Base-by-base conservation (phyloP, 2,329 filamentous ascomycete species). In the Pestalotiopsis sp. region DNA sequence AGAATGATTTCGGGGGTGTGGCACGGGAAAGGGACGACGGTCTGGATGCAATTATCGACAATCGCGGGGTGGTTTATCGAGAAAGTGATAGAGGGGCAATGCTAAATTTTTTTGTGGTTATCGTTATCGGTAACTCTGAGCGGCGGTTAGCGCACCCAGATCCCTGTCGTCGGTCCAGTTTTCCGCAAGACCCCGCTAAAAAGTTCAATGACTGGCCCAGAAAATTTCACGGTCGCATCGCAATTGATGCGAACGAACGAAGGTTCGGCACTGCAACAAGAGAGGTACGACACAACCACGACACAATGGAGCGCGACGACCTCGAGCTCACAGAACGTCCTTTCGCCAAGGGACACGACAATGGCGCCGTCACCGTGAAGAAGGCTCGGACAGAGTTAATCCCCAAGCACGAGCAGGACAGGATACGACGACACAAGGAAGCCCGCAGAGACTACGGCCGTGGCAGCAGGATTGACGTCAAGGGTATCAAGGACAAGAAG, bases 401-500 rank as follows among this genome's bases (percentile, higher is more conserved):
- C 36, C 80, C 86, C 56, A 86, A 84, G 71, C 76, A 82, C 68
- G 87, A 89, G 75, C 81, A 82, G 68, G 82, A 86, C 73, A 85
- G 83, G 76, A 79, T 82, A 66, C 85, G 84, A 69, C 86, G 87
- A 57, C 78, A 86, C 70, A 85, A 85, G 75, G 85, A 90, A 74
- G 93, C 93, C 66, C 87, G 94, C 74, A 88, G 90, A 75, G 87
- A 87, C 67, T 99, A 99, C 82, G 96, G 96, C 41, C 91, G 96
- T 73, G 96, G 96, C 64, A 89, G 89, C 73, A 88, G 88, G 71
- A 91, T 97, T 74, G 87, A 91, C 69, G 86, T 91, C 60, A 92
- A 91, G 76, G 85, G 84, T 9, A 89, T 97, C 75, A 92, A 91
- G 76, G 94, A 98, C 85, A 97, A 93, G 86, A 99, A 98, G 80